phyloP scores from a whole-genome alignment of 768 basidiomycete genomes.

The Boletus pseudopeckii region DNA sequence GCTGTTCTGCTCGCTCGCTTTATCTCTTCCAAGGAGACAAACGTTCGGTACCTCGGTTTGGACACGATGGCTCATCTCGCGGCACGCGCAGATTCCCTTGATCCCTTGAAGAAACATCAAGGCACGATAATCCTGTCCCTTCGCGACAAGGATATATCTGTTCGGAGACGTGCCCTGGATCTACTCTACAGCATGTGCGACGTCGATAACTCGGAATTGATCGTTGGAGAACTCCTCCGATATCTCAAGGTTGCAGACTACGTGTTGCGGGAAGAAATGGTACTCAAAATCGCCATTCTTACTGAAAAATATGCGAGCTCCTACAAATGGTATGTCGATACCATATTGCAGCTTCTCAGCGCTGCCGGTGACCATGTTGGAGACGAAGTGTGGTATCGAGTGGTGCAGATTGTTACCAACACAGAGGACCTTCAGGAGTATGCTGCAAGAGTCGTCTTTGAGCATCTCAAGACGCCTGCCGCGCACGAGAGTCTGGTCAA shows the following conservation, averaged over 20 bases:
- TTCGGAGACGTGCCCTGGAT: slow-evolving; percentile 90
- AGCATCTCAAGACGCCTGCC: slow-evolving; percentile 80
- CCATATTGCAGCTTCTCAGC: slow-evolving; percentile 91
- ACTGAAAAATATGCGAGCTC: slow-evolving; percentile 99
- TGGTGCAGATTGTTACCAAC: slow-evolving; percentile 97
- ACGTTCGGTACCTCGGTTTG: slow-evolving; percentile 94
- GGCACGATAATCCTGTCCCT: slow-evolving; percentile 92
- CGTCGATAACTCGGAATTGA: slow-evolving; percentile 90
- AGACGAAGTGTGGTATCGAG: slow-evolving; percentile 99
- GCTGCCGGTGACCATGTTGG: slow-evolving; percentile 98
- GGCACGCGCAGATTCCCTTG: slow-evolving; percentile 86
- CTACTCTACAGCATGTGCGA: slow-evolving; percentile 99
- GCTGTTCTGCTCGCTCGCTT: slow-evolving; percentile 91
- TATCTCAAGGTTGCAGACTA: slow-evolving; percentile 98
- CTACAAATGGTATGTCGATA: slow-evolving; percentile 99
- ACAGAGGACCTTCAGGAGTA: slow-evolving; percentile 97
- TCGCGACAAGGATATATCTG: slow-evolving; percentile 96
- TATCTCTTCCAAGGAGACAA: slow-evolving; percentile 97
- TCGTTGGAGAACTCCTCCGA: slow-evolving; percentile 91
- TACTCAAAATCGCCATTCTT: slow-evolving; percentile 94
- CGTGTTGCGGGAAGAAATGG: slow-evolving; percentile 96
- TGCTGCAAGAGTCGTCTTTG: slow-evolving; percentile 88
- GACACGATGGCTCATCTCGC: slow-evolving; percentile 99
- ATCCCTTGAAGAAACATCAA: slow-evolving; percentile 93
- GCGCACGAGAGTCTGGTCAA: slow-evolving; percentile 94